Base-by-base conservation (phyloP, 352 stramenopile genomes). In the Phytophthora podocarpi region DNA sequence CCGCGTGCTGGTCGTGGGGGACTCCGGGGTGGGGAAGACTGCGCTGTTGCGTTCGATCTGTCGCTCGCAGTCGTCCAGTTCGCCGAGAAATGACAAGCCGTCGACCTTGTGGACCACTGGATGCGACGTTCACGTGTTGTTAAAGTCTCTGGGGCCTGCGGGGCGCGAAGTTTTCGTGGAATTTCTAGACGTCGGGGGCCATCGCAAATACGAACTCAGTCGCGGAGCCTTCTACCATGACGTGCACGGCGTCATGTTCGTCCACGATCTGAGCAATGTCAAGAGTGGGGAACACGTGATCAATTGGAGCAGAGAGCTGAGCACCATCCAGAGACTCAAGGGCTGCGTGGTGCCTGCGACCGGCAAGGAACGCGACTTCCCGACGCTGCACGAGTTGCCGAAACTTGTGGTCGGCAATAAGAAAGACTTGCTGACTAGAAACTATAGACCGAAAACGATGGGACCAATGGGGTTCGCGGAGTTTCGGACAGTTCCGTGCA, bases 321-420 rank as follows among this genome's bases (percentile, higher is more conserved):
- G 43, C 21, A 37, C 48, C 1, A 65, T 61, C 13, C 85, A 93
- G 59, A 71, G 70, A 28, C 35, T 27, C 3, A 90, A 87, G 48
- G 83, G 80, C 4, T 82, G 78, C 20, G 81, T 92, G 13, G 36
- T 91, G 27, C 64, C 82, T 1, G 55, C 67, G 0, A 71, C 54
- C 10, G 43, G 70, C 21, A 58, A 63, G 11, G 52, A 50, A 7
- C 54, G 52, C 35, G 74, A 82, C 20, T 76, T 73, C 24, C 53
- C 78, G 20, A 72, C 80, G 55, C 68, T 91, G 36, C 24, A 54
- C 3, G 53, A 49, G 1, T 56, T 96, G 41, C 87, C 87, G 9
- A 91, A 91, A 59, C 72, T 96, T 5, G 68, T 96, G 21, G 52
- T 96, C n/a, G 87, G 85, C 36, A 94, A 84, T 67, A 96, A 96